Evolutionary conservation across 108 stramenopile species (phyloP).

Genomic region (Cylindrotheca fusiformis): DNA sequence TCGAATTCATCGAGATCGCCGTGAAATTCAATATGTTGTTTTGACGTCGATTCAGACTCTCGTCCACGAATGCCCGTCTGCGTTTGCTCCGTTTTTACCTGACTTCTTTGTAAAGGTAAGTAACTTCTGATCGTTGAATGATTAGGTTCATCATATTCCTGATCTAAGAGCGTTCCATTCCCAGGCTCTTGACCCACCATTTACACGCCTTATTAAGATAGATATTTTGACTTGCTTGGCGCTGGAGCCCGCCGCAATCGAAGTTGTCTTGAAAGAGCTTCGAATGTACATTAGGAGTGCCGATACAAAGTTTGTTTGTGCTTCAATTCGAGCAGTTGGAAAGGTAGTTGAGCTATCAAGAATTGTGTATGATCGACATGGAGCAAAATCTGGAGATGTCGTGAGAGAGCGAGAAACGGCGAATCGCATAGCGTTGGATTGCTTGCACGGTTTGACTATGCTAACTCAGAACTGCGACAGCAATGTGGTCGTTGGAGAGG

Average conservation of each 20-base stretch:
- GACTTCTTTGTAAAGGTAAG: slow-evolving; percentile 94
- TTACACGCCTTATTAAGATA: slow-evolving; percentile 92
- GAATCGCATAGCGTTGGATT: slow-evolving; percentile 78
- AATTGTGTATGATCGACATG: slow-evolving; percentile 74
- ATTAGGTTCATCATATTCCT: neutral
- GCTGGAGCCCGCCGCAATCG: slow-evolving; percentile 75
- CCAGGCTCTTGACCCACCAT: slow-evolving; percentile 90
- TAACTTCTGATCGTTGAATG: no score
- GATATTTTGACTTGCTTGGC: slow-evolving; percentile 90
- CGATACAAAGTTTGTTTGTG: slow-evolving; percentile 84
- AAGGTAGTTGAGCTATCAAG: slow-evolving; percentile 80
- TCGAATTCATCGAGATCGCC: slow-evolving; percentile 88
- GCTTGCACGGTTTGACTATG: slow-evolving; percentile 82
- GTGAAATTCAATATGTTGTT: slow-evolving; percentile 98
- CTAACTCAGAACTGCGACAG: slow-evolving; percentile 71
- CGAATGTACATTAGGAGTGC: slow-evolving; percentile 90
- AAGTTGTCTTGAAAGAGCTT: slow-evolving; percentile 89
- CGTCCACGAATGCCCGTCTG: slow-evolving; percentile 86
- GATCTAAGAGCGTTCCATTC: no score
- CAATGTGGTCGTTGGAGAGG: slow-evolving; percentile 85
- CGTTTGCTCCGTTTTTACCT: slow-evolving; percentile 92
- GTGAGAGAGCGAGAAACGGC: slow-evolving; percentile 47
- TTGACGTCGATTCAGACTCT: slow-evolving; percentile 89
- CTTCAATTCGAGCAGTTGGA: slow-evolving; percentile 89
- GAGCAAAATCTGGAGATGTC: slow-evolving; percentile 34